phyloP scores from a whole-genome alignment of 164 flowering plant species.

The Berberis thunbergii region DNA sequence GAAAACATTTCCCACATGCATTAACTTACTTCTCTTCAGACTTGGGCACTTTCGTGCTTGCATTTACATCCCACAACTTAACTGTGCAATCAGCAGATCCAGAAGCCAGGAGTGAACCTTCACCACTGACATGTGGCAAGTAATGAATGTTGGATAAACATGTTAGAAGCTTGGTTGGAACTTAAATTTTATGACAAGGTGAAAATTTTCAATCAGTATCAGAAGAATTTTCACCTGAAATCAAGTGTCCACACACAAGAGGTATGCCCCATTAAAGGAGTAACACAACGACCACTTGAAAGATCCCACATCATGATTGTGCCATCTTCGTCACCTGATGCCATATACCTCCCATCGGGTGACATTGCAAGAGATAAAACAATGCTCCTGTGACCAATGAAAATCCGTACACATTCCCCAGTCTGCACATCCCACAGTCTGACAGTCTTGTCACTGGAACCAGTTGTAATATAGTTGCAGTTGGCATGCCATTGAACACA shows the following conservation, averaged over 20 bases:
- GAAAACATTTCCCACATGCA: not conserved
- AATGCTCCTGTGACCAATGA: conserved; percentile 95
- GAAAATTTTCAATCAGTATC: not conserved
- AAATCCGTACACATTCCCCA: conserved; percentile 94
- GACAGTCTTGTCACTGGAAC: conserved; percentile 96
- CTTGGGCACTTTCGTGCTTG: conserved; percentile 55
- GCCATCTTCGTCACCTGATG: conserved; percentile 99
- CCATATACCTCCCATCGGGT: conserved; percentile 96
- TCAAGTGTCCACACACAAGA: conserved; percentile 94
- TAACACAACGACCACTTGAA: conserved; percentile 78
- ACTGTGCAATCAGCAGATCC: conserved; percentile 98
- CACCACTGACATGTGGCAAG: conserved; percentile 45
- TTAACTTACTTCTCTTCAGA: conserved; percentile 71
- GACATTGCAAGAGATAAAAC: conserved; percentile 87
- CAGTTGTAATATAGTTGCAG: conserved; percentile 95
- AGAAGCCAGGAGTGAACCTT: conserved; percentile 94
- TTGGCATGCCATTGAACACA: conserved; percentile 98
- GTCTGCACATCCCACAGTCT: conserved; percentile 89
- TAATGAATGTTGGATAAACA: too few relatives aligned
- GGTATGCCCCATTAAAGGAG: conserved; percentile 81
- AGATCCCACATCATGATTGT: conserved; percentile 99
- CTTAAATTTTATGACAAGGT: too few relatives aligned
- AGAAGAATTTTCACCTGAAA: conserved; percentile 47
- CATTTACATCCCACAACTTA: conserved; percentile 88
- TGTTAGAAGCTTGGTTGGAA: too few relatives aligned